Conservation (phyloP, 441 rosid genomes). For the Dalechampia spathulata region DNA sequence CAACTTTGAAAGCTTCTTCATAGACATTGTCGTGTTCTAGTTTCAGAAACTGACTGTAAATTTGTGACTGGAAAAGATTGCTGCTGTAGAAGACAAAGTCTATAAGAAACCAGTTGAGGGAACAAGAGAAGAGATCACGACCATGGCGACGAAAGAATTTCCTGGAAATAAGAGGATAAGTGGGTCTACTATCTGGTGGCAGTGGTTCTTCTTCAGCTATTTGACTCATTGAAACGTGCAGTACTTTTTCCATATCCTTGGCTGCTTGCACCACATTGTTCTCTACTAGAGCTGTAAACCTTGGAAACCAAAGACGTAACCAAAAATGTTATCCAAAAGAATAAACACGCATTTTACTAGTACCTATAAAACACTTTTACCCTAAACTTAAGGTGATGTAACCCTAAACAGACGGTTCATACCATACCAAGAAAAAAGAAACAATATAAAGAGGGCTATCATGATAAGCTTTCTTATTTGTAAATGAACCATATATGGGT, state of each 20-base stretch:
- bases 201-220: conserved; percentile 29
- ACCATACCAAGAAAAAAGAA: too few species aligned
- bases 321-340: too few species aligned
- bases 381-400: too few species aligned
- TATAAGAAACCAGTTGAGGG: conserved; percentile 52
- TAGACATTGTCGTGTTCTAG: conserved; percentile 15
- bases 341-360: neutral
- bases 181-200: conserved; percentile 11
- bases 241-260: conserved; percentile 51
- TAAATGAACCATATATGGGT: too few species aligned
- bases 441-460: too few species aligned
- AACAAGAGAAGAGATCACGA: conserved; percentile 48
- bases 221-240: conserved; percentile 35
- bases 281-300: conserved; percentile 71
- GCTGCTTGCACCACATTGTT: conserved; percentile 54
- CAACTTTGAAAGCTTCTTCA: conserved; percentile 31
- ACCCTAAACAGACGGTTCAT: too few species aligned
- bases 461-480: too few species aligned
- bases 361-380: too few species aligned
- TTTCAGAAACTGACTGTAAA: conserved; percentile 19
- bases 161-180: conserved; percentile 44
- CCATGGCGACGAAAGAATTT: conserved; percentile 55
- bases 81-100: conserved; percentile 58
- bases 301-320: neutral
- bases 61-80: conserved; percentile 46